These are phyloP conservation scores for Ceriops tagal DNA, from an alignment of 345 rosid species.

Conservation along the genomic window DNA sequence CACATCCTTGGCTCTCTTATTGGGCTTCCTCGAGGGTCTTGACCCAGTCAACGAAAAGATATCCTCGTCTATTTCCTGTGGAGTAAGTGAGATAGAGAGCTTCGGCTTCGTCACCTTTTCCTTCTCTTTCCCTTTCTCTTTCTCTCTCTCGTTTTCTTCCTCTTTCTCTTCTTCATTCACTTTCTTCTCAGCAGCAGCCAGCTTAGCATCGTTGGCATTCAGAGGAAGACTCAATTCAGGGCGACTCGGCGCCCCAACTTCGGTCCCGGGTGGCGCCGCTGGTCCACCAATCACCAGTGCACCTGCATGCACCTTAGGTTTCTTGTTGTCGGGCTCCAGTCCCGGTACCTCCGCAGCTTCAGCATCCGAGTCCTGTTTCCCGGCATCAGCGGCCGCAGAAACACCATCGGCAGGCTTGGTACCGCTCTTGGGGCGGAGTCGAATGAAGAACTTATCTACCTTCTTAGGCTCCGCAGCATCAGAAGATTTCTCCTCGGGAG, in stretches of 20 bases:
- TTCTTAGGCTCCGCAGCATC: no score
- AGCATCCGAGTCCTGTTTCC: constrained; percentile 40
- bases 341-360: constrained; percentile 40
- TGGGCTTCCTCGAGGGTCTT: constrained; percentile 22
- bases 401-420: constrained; percentile 14
- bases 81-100: constrained; percentile 21
- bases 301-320: constrained; percentile 16
- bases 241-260: constrained; percentile 28
- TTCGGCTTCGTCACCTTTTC: constrained; percentile 5
- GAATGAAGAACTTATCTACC: no score
- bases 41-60: constrained; percentile 24
- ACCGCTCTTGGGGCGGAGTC: not conserved
- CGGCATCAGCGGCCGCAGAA: constrained; percentile 17
- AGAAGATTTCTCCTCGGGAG: no score
- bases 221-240: constrained; percentile 10
- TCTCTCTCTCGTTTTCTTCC: constrained; percentile 3
- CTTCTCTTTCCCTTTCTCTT: constrained; percentile 7
- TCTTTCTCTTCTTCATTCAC: constrained; percentile 4
- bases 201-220: not conserved
- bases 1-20: constrained; percentile 22
- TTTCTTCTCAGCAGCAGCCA: not conserved
- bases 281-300: constrained; percentile 24
- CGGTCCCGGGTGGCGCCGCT: constrained; percentile 22
- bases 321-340: constrained; percentile 23
- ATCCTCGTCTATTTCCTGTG: constrained; percentile 27